These are phyloP conservation scores for Suillus paluster DNA, from an alignment of 768 basidiomycete species.

Conservation along the genomic window DNA sequence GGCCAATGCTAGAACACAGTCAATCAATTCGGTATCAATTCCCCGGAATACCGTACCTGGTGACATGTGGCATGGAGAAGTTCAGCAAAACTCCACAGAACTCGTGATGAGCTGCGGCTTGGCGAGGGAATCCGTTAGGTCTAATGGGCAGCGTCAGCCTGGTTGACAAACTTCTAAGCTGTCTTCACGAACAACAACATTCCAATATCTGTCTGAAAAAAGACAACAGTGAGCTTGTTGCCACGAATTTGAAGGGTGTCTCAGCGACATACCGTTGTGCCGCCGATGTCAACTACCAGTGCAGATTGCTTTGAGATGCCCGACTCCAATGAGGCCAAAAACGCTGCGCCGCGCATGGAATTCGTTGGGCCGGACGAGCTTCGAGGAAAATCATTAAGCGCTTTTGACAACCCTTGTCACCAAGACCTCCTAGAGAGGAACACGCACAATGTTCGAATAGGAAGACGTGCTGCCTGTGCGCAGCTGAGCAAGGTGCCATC, in stretches of 20 bases:
- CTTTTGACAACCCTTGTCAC: slow-evolving; percentile 13
- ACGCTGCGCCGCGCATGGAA: slow-evolving; percentile 71
- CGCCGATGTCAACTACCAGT: slow-evolving; percentile 67
- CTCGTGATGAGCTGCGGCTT: slow-evolving; percentile 65
- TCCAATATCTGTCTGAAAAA: slow-evolving; percentile 56
- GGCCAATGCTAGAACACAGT: slow-evolving; percentile 48
- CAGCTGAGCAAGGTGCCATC: slow-evolving; percentile 59
- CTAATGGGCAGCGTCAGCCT: slow-evolving; percentile 15
- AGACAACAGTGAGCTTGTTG: slow-evolving; percentile 9
- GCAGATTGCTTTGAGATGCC: slow-evolving; percentile 40
- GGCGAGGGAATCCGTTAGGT: slow-evolving; percentile 62
- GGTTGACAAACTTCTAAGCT: not conserved
- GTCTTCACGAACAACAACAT: slow-evolving; percentile 46
- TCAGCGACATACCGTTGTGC: slow-evolving; percentile 50
- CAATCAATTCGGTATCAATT: not conserved
- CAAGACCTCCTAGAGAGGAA: slow-evolving; percentile 25
- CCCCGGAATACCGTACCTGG: slow-evolving; percentile 28
- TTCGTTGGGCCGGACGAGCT: slow-evolving; percentile 63
- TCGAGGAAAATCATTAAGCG: slow-evolving; percentile 14
- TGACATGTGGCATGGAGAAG: slow-evolving; percentile 63
- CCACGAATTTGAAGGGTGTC: slow-evolving; percentile 9
- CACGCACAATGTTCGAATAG: slow-evolving; percentile 58
- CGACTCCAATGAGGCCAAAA: slow-evolving; percentile 50
- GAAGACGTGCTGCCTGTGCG: slow-evolving; percentile 54
- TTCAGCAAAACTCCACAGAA: slow-evolving; percentile 65